Conservation (phyloP, 345 rosid genomes). For the Rhodomyrtus tomentosa region DNA sequence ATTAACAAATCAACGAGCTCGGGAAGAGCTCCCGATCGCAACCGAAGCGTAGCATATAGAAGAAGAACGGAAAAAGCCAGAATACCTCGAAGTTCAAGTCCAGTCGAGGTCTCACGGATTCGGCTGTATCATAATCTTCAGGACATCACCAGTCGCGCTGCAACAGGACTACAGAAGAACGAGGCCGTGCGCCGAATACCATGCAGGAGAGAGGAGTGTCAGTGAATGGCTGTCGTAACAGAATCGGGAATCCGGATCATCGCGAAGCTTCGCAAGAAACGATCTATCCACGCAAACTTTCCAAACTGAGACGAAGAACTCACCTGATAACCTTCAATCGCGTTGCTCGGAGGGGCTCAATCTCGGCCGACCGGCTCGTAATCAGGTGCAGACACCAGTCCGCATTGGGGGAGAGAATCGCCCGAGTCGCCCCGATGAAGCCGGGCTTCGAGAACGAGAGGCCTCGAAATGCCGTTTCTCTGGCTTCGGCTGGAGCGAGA, state of each 20-base stretch:
- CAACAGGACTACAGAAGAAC: background rate
- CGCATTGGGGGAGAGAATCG: too few species aligned
- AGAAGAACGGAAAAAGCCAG: background rate
- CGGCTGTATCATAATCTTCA: background rate
- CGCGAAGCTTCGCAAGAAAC: too few species aligned
- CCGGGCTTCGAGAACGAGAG: background rate
- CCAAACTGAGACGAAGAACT: too few species aligned
- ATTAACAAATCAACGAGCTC: background rate
- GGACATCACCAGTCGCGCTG: background rate
- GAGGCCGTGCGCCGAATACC: background rate
- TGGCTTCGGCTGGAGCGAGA: background rate
- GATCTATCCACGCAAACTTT: too few species aligned
- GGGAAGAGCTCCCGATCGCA: background rate
- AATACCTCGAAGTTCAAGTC: background rate
- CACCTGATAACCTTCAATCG: too few species aligned
- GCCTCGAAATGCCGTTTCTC: background rate
- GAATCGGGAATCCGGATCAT: too few species aligned
- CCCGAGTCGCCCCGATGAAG: too few species aligned
- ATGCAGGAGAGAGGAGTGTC: background rate
- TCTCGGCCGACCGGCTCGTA: too few species aligned
- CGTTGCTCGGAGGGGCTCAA: too few species aligned
- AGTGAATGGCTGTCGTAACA: too few species aligned
- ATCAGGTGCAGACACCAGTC: too few species aligned
- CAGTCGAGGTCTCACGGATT: background rate
- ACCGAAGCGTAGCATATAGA: background rate